Percentiles rank a stretch among this genome's conserved stretches.
phyloP scores from a whole-genome alignment of 805 yeast species.

The Lachancea fermentati region DNA sequence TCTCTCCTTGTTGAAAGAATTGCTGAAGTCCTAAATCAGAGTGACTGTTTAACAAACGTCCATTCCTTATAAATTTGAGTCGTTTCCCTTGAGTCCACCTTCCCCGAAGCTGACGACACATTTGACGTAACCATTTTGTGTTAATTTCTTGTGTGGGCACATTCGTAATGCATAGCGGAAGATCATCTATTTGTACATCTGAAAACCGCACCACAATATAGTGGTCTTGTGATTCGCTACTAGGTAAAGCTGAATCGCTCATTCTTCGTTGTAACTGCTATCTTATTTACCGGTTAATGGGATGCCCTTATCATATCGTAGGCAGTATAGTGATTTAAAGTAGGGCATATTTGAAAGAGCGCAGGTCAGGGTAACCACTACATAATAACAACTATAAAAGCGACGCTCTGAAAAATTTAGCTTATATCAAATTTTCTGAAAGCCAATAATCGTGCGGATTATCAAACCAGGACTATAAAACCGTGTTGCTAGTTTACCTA shows the following conservation, averaged over 20 bases:
- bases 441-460: slow-evolving; percentile 50
- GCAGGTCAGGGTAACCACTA: not conserved
- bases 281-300: not conserved
- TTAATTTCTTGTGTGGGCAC: slow-evolving; percentile 18
- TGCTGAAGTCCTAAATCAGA: slow-evolving; percentile 16
- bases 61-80: slow-evolving; percentile 28
- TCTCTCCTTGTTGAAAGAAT: slow-evolving; percentile 13
- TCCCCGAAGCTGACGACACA: slow-evolving; percentile 23
- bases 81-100: slow-evolving; percentile 15
- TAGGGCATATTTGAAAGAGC: no score
- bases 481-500: slow-evolving; percentile 62
- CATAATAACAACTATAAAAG: not conserved
- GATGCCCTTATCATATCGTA: not conserved
- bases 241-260: not conserved
- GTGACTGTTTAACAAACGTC: slow-evolving; percentile 22
- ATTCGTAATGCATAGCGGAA: slow-evolving; percentile 24
- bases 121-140: slow-evolving; percentile 26
- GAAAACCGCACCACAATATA: slow-evolving; percentile 26
- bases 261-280: not conserved
- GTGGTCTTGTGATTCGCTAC: slow-evolving; percentile 4
- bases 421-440: not conserved
- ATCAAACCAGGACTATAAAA: slow-evolving; percentile 56
- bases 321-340: no score
- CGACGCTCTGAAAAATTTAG: not conserved
- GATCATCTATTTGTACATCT: slow-evolving; percentile 25